Conservation (phyloP, 345 rosid genomes). For the Jatropha curcas region DNA sequence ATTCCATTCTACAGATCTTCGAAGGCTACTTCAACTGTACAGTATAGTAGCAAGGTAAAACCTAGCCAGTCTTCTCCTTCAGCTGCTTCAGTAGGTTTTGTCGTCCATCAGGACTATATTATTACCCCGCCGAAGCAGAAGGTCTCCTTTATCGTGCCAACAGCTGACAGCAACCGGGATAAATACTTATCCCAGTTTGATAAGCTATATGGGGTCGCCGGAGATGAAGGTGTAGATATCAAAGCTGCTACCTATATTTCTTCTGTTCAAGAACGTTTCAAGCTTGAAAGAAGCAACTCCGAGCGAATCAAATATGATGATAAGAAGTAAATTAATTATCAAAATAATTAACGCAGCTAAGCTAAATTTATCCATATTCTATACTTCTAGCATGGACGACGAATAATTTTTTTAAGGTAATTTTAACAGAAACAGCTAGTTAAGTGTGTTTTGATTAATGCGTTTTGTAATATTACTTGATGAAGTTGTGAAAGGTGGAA, state of each 20-base stretch:
- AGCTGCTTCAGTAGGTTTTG: slow-evolving; percentile 20
- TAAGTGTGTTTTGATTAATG: too few species aligned
- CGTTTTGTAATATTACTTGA: too few species aligned
- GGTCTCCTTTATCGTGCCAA: slow-evolving; percentile 39
- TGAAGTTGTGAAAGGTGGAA: too few species aligned
- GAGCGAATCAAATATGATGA: slow-evolving; percentile 27
- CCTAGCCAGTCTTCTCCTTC: slow-evolving; percentile 30
- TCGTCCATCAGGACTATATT: slow-evolving; percentile 34
- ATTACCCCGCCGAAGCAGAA: slow-evolving; percentile 40
- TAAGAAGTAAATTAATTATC: not conserved
- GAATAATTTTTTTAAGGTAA: too few species aligned
- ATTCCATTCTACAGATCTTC: slow-evolving; percentile 39
- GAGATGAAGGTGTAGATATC: slow-evolving; percentile 44
- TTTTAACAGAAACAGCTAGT: too few species aligned
- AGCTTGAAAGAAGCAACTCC: slow-evolving; percentile 42
- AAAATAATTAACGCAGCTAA: too few species aligned
- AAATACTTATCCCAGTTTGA: slow-evolving; percentile 32
- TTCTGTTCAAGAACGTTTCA: slow-evolving; percentile 59
- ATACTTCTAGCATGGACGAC: too few species aligned
- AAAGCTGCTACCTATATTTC: slow-evolving; percentile 54
- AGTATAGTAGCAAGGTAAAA: slow-evolving; percentile 29
- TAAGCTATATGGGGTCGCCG: slow-evolving; percentile 30
- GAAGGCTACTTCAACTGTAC: slow-evolving; percentile 32
- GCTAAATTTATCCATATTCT: too few species aligned
- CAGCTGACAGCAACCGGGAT: slow-evolving; percentile 21